These are phyloP conservation scores for Cystofilobasidium ferigula DNA, from an alignment of 768 basidiomycete genomes.

Conservation along the genomic window DNA sequence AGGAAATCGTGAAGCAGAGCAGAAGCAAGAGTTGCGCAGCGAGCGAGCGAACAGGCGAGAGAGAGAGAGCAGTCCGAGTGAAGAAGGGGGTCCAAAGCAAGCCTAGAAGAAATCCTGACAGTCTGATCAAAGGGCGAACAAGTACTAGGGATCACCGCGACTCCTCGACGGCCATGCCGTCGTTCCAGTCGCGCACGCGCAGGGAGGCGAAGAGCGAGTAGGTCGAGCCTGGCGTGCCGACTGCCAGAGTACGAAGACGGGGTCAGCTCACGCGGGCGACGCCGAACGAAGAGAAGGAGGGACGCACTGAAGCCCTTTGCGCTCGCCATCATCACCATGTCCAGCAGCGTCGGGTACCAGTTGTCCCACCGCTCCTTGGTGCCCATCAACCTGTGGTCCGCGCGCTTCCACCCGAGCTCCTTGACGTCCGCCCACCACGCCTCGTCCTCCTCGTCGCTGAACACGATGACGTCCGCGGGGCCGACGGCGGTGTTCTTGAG, in stretches of 20 bases:
- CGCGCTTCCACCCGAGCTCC: constrained; percentile 10
- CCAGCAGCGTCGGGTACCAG: constrained; percentile 14
- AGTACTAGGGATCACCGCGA: background rate
- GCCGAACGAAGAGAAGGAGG: background rate
- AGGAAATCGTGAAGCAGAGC: no score
- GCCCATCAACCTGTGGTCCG: background rate
- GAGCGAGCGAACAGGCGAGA: no score
- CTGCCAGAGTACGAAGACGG: background rate
- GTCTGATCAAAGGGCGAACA: no score
- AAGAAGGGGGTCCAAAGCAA: no score
- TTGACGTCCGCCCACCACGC: constrained; percentile 8
- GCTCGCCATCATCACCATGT: constrained; percentile 11
- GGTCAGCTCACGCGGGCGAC: background rate
- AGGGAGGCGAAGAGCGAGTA: constrained; percentile 17
- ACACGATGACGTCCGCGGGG: background rate
- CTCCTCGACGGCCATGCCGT: background rate
- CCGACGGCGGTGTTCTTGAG: background rate
- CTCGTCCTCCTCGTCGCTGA: constrained; percentile 11
- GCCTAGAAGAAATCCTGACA: no score
- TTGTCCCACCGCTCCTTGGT: background rate
- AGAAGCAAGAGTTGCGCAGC: no score
- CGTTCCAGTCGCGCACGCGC: constrained; percentile 4
- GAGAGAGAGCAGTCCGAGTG: no score
- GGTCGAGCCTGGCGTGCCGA: constrained; percentile 4
- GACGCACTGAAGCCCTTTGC: constrained; percentile 13